Conservation (phyloP, 345 rosid species). For the Atalantia buxifolia region DNA sequence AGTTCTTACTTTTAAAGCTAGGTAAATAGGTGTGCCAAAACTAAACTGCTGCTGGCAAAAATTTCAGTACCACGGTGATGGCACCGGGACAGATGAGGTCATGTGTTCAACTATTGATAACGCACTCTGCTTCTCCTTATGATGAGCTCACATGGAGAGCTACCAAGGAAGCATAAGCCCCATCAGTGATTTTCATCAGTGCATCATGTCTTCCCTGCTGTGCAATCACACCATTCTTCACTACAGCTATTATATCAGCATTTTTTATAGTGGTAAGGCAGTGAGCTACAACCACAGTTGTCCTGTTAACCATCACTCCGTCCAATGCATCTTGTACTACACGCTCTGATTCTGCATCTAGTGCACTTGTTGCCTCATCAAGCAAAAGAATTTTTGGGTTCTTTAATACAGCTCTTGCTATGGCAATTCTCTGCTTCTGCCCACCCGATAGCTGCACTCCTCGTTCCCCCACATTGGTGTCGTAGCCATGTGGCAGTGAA, state of each 20-base stretch:
- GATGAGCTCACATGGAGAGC: conserved; percentile 40
- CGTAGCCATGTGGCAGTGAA: conserved; percentile 59
- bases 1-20: background rate
- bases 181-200: conserved; percentile 45
- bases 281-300: conserved; percentile 69
- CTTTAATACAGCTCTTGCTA: conserved; percentile 61
- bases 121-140: background rate
- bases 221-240: conserved; percentile 56
- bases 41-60: no score
- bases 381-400: conserved; percentile 61
- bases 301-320: conserved; percentile 56
- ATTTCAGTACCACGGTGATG: no score
- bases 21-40: no score
- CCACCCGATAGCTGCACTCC: conserved; percentile 76
- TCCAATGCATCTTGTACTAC: conserved; percentile 68
- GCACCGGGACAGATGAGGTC: background rate
- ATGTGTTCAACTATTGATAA: background rate
- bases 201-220: conserved; percentile 60
- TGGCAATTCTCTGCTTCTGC: conserved; percentile 65
- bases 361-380: conserved; percentile 75
- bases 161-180: conserved; percentile 57
- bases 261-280: conserved; percentile 49
- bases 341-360: conserved; percentile 67
- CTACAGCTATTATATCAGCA: conserved; percentile 67
- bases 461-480: conserved; percentile 62